These are phyloP conservation scores for Catenaria anguillulae DNA, from an alignment of 371 early-diverging fungal species.

Conservation along the genomic window DNA sequence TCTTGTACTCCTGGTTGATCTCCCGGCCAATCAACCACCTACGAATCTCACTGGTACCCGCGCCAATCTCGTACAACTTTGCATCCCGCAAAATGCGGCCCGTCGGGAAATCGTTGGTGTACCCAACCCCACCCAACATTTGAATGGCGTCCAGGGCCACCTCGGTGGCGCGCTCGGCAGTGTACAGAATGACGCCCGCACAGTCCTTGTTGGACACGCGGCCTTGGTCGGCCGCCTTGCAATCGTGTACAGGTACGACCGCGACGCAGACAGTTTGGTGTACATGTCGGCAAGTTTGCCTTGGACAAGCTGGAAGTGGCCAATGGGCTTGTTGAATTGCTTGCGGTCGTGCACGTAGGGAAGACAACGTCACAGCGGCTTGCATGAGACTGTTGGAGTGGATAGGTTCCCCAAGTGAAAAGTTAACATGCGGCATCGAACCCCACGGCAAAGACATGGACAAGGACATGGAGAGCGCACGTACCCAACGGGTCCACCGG, in stretches of 20 bases:
- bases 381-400: too few species aligned
- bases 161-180: constrained; percentile 92
- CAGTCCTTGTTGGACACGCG: constrained; percentile 51
- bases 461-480: constrained; percentile 6
- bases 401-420: constrained; percentile 22
- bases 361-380: constrained; percentile 64
- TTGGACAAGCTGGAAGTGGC: constrained; percentile 63
- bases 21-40: constrained; percentile 86
- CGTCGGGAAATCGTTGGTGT: constrained; percentile 85
- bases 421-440: neutral
- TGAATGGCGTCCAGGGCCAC: constrained; percentile 91
- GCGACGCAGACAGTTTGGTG: constrained; percentile 79
- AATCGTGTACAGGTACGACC: constrained; percentile 84
- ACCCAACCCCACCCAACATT: constrained; percentile 86
- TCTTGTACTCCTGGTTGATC: constrained; percentile 26
- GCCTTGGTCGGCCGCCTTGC: constrained; percentile 72
- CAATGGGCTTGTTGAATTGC: constrained; percentile 77
- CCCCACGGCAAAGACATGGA: neutral
- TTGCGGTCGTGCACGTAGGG: constrained; percentile 79
- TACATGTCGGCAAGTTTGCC: constrained; percentile 93
- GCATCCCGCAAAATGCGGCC: constrained; percentile 91
- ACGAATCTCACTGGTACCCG: constrained; percentile 93
- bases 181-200: constrained; percentile 87
- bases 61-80: constrained; percentile 95
- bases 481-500: constrained; percentile 92